Conservation (phyloP, 2,329 filamentous ascomycete genomes). For the Calonectria henricotiae region DNA sequence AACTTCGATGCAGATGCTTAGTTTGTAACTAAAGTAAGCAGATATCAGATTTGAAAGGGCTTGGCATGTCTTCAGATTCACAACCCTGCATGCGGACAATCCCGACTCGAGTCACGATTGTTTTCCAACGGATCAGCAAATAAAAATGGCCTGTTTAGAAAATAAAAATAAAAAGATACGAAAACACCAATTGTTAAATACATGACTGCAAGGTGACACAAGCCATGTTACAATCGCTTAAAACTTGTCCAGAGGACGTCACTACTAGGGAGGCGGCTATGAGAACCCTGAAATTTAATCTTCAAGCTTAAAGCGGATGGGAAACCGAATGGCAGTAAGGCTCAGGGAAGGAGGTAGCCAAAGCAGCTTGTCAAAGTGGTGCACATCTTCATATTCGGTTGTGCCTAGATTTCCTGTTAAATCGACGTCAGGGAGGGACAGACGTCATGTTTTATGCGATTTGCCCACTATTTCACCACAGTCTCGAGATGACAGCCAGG, state of each 20-base stretch:
- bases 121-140: not conserved
- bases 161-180: no score
- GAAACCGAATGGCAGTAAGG: no score
- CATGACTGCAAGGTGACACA: no score
- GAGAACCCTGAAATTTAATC: not conserved
- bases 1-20: not conserved
- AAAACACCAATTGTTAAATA: no score
- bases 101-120: not conserved
- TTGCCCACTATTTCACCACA: not conserved
- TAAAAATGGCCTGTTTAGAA: no score
- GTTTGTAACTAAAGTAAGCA: slow-evolving; percentile 1
- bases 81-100: not conserved
- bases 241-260: no score
- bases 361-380: not conserved
- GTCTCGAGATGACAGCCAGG: slow-evolving; percentile 5
- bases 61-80: not conserved
- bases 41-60: slow-evolving; percentile 6
- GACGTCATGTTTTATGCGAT: slow-evolving; percentile 22
- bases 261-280: no score
- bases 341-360: not conserved
- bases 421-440: not conserved
- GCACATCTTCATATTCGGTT: no score
- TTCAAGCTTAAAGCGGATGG: not conserved
- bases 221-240: no score
- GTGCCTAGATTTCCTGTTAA: not conserved